phyloP scores from a whole-genome alignment of 176 grass and related monocot species.

The Oryza brachyantha region DNA sequence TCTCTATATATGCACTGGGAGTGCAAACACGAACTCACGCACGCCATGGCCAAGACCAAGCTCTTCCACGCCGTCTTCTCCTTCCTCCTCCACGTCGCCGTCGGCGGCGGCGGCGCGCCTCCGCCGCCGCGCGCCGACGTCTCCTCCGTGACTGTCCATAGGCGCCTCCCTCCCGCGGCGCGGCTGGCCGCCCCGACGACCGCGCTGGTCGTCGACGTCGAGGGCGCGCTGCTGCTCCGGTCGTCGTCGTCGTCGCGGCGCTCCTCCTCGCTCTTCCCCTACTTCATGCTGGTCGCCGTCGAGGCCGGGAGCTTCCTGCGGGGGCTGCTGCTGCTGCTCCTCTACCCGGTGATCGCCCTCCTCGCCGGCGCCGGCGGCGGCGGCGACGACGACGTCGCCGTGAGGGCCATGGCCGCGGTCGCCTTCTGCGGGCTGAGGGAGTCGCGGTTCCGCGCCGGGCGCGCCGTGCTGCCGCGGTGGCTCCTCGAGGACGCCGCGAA shows the following conservation, averaged over 20 bases:
- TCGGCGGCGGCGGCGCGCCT: neutral
- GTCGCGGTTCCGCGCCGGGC: slow-evolving; percentile 43
- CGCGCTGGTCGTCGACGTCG: slow-evolving; percentile 41
- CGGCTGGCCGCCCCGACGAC: slow-evolving; percentile 5
- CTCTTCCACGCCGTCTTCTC: slow-evolving; percentile 8
- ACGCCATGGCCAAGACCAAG: slow-evolving; percentile 16
- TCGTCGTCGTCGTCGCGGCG: too few relatives aligned
- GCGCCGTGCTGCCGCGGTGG: slow-evolving; percentile 60
- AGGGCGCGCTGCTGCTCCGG: slow-evolving; percentile 50
- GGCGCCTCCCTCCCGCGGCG: neutral
- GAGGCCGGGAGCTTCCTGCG: slow-evolving; percentile 61
- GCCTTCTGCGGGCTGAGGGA: slow-evolving; percentile 54
- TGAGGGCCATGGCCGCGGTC: slow-evolving; percentile 49
- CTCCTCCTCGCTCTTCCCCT: slow-evolving; percentile 60
- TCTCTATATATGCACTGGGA: neutral
- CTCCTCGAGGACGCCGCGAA: slow-evolving; percentile 34
- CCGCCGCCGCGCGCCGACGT: neutral
- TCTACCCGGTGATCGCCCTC: slow-evolving; percentile 30
- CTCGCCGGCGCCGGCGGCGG: neutral
- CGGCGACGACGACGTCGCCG: slow-evolving; percentile 11
- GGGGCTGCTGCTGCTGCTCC: slow-evolving; percentile 47
- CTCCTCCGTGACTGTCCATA: neutral
- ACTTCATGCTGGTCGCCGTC: slow-evolving; percentile 87
- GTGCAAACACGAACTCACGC: too few relatives aligned
- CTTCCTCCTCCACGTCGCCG: neutral